Base-by-base conservation (phyloP, 208 protist genomes). In the Endotrypanum monterogeii region DNA sequence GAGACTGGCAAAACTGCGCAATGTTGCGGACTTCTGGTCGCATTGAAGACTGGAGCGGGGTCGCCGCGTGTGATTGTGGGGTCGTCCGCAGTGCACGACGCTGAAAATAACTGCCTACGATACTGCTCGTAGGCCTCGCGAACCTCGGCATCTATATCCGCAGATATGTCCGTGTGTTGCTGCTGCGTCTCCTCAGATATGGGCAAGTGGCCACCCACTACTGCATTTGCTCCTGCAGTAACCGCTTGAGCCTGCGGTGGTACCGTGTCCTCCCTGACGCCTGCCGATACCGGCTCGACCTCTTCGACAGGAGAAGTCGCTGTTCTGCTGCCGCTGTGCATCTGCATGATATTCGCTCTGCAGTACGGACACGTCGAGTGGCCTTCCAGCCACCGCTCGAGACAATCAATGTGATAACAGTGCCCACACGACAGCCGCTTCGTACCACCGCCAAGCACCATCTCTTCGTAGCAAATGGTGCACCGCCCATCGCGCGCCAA, bases 391-490 rank as follows among this genome's bases (percentile, higher is more conserved):
- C 90, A 95, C 14, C 83, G 84, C 35, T 84, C 81, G 39, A 97
- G 86, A 65, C 91, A 97, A 18, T 81, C 67, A 14, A 84, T 79
- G 82, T 97, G 93, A 81, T 94, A 97, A 73, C 87, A 93, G 78
- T 97, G 93, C 4, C 88, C 86, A 72, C 93, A 97, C 7, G 88
- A 79, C 56, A 97, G 83, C 32, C 84, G 80, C 75, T 93, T 94
- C 60, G 82, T 86, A 2, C 56, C 56, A 25, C 82, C 67, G 18
- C 74, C 75, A 0, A 78, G 63, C 55, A 56, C 58, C 88, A 97
- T 94, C 51, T 95, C 88, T 51, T 97, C 90, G 71, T 95, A 93
- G 85, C 93, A 97, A 54, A 97, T 94, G 23, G 83, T 87, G 71
- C 93, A 97, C 28, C 82, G 76, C n/a, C 71, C 60, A 32, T 95